Conservation (phyloP, 768 basidiomycete species). For the Kwoniella bestiolae region DNA sequence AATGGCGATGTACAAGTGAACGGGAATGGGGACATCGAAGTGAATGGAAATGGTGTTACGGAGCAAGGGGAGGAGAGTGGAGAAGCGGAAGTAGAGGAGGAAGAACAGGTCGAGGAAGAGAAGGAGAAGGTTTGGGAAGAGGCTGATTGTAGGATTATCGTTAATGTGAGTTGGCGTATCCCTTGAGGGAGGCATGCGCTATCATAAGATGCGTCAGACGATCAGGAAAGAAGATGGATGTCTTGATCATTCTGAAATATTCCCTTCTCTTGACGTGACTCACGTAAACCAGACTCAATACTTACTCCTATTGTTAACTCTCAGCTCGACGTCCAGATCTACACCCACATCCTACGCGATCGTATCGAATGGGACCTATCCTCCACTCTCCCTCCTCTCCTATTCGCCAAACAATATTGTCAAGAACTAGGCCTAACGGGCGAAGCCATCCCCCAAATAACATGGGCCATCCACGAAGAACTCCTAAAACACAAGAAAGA, state of each 20-base stretch:
- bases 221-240: too few relatives aligned
- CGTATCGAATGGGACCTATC: constrained; percentile 99
- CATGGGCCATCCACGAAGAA: constrained; percentile 94
- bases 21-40: background rate
- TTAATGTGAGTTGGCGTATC: constrained; percentile 59
- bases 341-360: constrained; percentile 85
- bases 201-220: too few relatives aligned
- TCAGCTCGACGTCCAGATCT: constrained; percentile 96
- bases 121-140: constrained; percentile 48
- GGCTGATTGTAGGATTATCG: constrained; percentile 59
- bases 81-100: constrained; percentile 49
- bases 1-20: constrained; percentile 24
- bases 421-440: constrained; percentile 84
- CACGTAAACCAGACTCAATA: too few relatives aligned
- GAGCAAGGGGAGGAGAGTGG: constrained; percentile 31
- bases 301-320: too few relatives aligned
- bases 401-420: constrained; percentile 78
- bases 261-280: too few relatives aligned
- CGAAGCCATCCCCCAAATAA: constrained; percentile 83
- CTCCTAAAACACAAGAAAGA: constrained; percentile 93
- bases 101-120: constrained; percentile 41
- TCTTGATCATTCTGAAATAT: too few relatives aligned
- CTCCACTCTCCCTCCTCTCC: constrained; percentile 73
- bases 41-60: constrained; percentile 17
- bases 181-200: too few relatives aligned